Percentiles rank a stretch among this genome's conserved stretches.
Evolutionary conservation across 2,329 filamentous ascomycete species (phyloP).

Genomic region (Trichoderma atrobrunneum): DNA sequence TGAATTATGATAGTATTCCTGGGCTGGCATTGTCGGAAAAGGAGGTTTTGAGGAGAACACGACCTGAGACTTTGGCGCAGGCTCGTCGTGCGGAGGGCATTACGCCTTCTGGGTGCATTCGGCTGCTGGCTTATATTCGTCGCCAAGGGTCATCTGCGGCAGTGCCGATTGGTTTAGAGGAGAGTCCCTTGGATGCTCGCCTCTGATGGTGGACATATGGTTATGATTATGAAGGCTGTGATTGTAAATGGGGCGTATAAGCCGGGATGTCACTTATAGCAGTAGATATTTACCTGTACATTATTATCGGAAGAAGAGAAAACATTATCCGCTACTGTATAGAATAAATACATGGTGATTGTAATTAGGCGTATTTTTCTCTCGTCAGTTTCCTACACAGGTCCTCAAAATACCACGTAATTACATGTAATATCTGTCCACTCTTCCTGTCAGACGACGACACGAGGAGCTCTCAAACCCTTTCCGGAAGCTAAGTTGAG

Average conservation of each 20-base stretch:
- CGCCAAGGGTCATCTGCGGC: constrained; percentile 21
- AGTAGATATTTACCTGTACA: not conserved
- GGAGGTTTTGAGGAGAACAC: constrained; percentile 63
- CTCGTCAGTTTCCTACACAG: not conserved
- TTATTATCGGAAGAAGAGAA: not conserved
- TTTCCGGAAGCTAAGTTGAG: not conserved
- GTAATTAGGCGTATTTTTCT: not conserved
- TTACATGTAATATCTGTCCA: not conserved
- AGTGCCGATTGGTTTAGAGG: not conserved
- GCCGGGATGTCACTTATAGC: not conserved
- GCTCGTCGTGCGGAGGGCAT: constrained; percentile 82
- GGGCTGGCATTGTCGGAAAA: constrained; percentile 81
- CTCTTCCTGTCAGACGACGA: not conserved
- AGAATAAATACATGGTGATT: not conserved
- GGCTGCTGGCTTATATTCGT: constrained; percentile 62
- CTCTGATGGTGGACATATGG: not conserved
- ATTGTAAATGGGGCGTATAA: not conserved
- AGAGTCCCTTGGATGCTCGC: not conserved
- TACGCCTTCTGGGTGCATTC: constrained; percentile 58
- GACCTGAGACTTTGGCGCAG: constrained; percentile 84
- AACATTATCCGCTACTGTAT: not conserved
- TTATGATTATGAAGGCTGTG: not conserved
- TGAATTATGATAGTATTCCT: constrained; percentile 72
- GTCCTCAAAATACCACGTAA: not conserved
- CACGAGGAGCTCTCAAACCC: not conserved